Conservation (phyloP, 768 basidiomycete genomes). For the Vishniacozyma victoriae region DNA sequence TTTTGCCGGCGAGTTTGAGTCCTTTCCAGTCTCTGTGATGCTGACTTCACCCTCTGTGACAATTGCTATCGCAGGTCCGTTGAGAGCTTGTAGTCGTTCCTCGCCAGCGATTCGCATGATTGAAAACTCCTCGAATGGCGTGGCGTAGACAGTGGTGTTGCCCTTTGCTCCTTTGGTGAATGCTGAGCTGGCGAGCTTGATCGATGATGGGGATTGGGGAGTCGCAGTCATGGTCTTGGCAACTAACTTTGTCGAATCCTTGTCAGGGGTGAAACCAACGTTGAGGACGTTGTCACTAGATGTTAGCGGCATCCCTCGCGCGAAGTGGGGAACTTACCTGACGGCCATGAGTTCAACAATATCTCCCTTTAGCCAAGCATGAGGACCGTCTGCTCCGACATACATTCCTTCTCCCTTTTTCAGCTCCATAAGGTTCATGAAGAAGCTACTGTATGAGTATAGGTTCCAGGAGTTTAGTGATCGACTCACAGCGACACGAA, state of each 20-base stretch:
- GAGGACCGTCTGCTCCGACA: slow-evolving; percentile 88
- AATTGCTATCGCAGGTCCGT: slow-evolving; percentile 33
- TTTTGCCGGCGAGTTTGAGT: slow-evolving; percentile 2
- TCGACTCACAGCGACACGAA: slow-evolving; percentile 22
- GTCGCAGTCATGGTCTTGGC: slow-evolving; percentile 22
- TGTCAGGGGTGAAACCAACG: slow-evolving; percentile 32
- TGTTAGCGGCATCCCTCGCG: slow-evolving; percentile 59
- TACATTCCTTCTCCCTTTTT: slow-evolving; percentile 84
- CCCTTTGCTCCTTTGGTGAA: slow-evolving; percentile 15
- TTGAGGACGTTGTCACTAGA: slow-evolving; percentile 52
- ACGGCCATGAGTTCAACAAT: slow-evolving; percentile 63
- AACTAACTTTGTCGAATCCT: slow-evolving; percentile 28
- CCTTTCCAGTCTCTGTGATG: slow-evolving; percentile 4
- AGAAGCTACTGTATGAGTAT: slow-evolving; percentile 73
- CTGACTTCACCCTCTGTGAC: slow-evolving; percentile 10
- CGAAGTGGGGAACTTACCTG: no score
- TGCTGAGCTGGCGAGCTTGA: slow-evolving; percentile 7
- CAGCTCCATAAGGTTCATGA: slow-evolving; percentile 78
- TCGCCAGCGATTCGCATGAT: slow-evolving; percentile 24
- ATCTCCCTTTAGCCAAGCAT: slow-evolving; percentile 93
- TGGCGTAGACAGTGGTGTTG: slow-evolving; percentile 17
- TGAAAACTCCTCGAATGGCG: slow-evolving; percentile 40
- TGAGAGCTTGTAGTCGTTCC: slow-evolving; percentile 18
- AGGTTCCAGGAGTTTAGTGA: slow-evolving; percentile 50
- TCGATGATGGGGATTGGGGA: slow-evolving; percentile 6